A percentile compares a stretch with the other conserved stretches of the same genome.
Evolutionary conservation across 345 rosid species (phyloP).

Genomic region (Moricandia moricandioides): DNA sequence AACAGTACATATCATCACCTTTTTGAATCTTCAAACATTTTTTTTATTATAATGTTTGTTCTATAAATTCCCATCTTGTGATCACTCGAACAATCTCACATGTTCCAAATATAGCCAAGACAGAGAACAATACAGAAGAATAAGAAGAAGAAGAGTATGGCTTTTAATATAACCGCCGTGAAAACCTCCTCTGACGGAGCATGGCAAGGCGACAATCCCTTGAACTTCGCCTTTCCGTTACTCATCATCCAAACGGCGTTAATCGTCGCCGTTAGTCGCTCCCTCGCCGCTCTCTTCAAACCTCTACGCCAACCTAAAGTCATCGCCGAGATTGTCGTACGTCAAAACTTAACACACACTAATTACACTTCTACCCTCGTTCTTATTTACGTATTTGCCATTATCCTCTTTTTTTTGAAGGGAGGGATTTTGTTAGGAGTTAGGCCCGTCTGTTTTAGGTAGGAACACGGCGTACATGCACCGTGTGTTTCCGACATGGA

Average conservation of each 20-base stretch:
- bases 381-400: background rate
- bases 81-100: slow-evolving; percentile 1
- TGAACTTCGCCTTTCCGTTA: slow-evolving; percentile 75
- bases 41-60: background rate
- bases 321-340: slow-evolving; percentile 84
- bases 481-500: slow-evolving; percentile 65
- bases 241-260: slow-evolving; percentile 68
- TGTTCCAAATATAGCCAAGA: background rate
- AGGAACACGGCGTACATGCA: slow-evolving; percentile 50
- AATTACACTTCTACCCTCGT: slow-evolving; percentile 13
- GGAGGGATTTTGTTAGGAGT: slow-evolving; percentile 79
- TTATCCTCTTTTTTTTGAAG: background rate
- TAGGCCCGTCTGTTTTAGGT: slow-evolving; percentile 79
- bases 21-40: slow-evolving; percentile 8
- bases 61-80: slow-evolving; percentile 27
- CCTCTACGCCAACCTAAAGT: slow-evolving; percentile 95
- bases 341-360: background rate
- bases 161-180: slow-evolving; percentile 55
- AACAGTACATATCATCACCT: slow-evolving; percentile 1
- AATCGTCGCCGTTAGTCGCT: slow-evolving; percentile 60
- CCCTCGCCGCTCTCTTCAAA: slow-evolving; percentile 66
- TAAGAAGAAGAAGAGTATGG: too few species aligned
- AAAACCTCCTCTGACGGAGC: slow-evolving; percentile 77
- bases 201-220: slow-evolving; percentile 94
- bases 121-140: too few species aligned